Evolutionary conservation across 176 grass and related monocot species (phyloP), one percentile per base, ranked within the genome.

Genomic region (Eremochloa ophiuroides): DNA sequence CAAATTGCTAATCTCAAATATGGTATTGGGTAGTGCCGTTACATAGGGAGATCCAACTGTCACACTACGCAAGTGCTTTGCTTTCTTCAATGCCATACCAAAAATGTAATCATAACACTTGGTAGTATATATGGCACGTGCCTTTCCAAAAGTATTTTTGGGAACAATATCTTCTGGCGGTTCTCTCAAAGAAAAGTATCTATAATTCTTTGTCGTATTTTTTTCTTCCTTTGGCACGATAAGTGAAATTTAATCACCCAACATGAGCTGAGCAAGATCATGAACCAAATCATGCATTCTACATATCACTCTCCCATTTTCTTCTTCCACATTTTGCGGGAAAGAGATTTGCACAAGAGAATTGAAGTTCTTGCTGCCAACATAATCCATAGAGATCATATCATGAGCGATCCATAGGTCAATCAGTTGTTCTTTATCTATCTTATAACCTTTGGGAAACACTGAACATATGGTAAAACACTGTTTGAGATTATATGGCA

Each of bases 281-380:
- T 88, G 78, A 59, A 83, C 80, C 39, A 88, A 78, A 23, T 78
- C 86, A 33, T 88, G 80, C 86, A 88, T 88, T 10, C 7, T 35
- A 17, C 63, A 88, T 28, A 0, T 41, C 26, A 88, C 79, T 22
- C 63, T 40, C 0, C 20, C 43, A 68, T 25, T 1, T 11, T 23
- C 1, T 6, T 51, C 48, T 20, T 20, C 66, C 2, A 30, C 14
- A 11, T 56, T 2, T 38, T 88, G 66, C 9, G 84, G 8, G 73
- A 88, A 88, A 13, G 46, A 80, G 10, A 75, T 48, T 68, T 78
- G 26, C 15, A 88, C 74, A n/a, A 88, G 74, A 28, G 69, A n/a
- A n/a, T n/a, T n/a, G n/a, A n/a, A n/a, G n/a, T n/a, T n/a, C n/a
- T n/a, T n/a, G n/a, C n/a, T n/a, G n/a, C n/a, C n/a, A n/a, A n/a